phyloP scores from a whole-genome alignment of 306 rosid species.

The Lathyrus aphaca region DNA sequence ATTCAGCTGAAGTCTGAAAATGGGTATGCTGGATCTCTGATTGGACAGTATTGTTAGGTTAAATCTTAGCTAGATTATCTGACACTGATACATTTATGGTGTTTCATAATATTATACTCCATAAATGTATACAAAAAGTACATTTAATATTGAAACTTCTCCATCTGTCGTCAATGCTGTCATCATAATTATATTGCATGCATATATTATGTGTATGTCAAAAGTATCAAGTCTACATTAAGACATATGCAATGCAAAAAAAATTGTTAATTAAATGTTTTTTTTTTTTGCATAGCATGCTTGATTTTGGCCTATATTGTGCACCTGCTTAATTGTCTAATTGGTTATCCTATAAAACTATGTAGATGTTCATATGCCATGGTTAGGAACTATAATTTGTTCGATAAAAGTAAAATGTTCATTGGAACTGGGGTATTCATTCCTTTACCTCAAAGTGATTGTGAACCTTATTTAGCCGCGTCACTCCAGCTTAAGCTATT shows the following conservation, averaged over 20 bases:
- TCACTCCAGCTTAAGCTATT: no score
- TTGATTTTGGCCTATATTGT: background rate
- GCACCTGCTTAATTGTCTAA: no score
- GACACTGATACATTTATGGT: background rate
- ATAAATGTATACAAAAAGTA: no score
- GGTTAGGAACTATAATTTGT: no score
- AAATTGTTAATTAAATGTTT: background rate
- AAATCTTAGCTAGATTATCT: background rate
- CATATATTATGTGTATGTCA: background rate
- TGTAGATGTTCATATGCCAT: background rate
- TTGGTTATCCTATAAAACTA: background rate
- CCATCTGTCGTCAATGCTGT: background rate
- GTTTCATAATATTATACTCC: background rate
- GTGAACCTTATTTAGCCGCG: no score
- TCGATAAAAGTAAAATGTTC: no score
- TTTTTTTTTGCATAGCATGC: no score
- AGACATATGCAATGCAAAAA: background rate
- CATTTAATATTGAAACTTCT: no score
- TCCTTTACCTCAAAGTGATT: no score
- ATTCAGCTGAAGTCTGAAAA: background rate
- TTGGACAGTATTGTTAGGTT: background rate
- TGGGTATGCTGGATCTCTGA: background rate
- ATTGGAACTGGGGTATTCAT: no score
- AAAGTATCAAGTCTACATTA: no score
- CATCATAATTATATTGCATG: background rate